Percentiles rank a stretch among this genome's conserved stretches.
Evolutionary conservation across 2,329 filamentous ascomycete genomes (phyloP).

Genomic region (Talaromyces pinophilus): DNA sequence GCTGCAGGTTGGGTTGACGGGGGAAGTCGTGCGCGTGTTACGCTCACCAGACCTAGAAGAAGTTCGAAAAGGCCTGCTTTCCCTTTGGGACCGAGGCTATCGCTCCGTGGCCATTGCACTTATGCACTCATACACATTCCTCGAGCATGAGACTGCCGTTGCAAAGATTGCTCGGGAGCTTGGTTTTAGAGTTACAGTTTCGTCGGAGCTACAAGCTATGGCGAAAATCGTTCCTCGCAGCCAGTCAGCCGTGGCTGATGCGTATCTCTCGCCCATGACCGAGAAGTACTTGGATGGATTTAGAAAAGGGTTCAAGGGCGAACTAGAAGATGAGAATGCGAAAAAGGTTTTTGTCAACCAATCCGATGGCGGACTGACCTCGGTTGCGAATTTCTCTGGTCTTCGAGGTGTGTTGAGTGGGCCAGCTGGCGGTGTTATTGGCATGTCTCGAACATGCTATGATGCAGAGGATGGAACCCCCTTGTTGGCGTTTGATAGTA

Average conservation of each 20-base stretch:
- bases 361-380: constrained; percentile 69
- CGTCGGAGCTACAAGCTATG: constrained; percentile 75
- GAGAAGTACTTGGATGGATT: constrained; percentile 62
- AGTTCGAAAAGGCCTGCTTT: constrained; percentile 59
- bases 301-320: constrained; percentile 67
- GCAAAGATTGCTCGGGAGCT: constrained; percentile 72
- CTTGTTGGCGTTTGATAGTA: constrained; percentile 83
- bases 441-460: constrained; percentile 81
- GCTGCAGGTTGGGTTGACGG: constrained; percentile 52
- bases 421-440: constrained; percentile 87
- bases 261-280: constrained; percentile 73
- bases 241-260: constrained; percentile 72
- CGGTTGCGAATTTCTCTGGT: constrained; percentile 65
- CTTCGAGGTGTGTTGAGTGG: constrained; percentile 82
- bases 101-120: constrained; percentile 49
- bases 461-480: constrained; percentile 76
- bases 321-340: constrained; percentile 71
- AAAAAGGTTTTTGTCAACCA: constrained; percentile 77
- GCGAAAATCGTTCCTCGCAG: constrained; percentile 73
- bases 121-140: constrained; percentile 85
- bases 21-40: constrained; percentile 67
- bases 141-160: constrained; percentile 75
- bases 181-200: constrained; percentile 74
- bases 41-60: constrained; percentile 57
- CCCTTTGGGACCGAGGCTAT: constrained; percentile 41